Percentiles rank a stretch among this genome's conserved stretches.
Conservation (phyloP, 163 green algal genomes). For the Scenedesmus sp. region DNA sequence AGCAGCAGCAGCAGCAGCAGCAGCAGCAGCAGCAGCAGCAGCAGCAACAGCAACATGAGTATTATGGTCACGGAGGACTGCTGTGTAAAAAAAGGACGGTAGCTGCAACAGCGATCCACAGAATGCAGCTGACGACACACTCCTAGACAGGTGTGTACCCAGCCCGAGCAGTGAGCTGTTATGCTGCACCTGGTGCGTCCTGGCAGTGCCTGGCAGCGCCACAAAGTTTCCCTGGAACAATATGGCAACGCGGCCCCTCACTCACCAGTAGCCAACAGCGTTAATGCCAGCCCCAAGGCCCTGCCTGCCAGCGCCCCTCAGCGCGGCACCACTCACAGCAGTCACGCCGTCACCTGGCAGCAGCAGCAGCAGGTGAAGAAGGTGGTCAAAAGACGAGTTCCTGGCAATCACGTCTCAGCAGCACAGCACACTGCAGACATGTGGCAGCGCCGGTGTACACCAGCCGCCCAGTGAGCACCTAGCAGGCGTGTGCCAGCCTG, state of each 20-base stretch:
- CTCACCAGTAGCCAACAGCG: constrained; percentile 58
- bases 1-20: not conserved
- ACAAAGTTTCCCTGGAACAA: too few relatives aligned
- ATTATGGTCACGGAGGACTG: too few relatives aligned
- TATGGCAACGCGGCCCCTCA: not conserved
- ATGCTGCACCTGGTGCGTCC: too few relatives aligned
- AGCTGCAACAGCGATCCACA: too few relatives aligned
- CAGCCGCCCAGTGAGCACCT: not conserved
- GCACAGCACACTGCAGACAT: not conserved
- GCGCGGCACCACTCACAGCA: constrained; percentile 51
- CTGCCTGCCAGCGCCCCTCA: constrained; percentile 63
- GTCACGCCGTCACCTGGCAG: constrained; percentile 65
- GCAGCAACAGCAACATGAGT: too few relatives aligned
- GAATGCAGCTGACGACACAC: too few relatives aligned
- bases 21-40: not conserved
- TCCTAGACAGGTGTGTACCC: too few relatives aligned
- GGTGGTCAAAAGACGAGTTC: not conserved
- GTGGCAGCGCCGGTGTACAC: not conserved
- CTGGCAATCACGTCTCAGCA: not conserved
- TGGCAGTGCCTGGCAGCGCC: too few relatives aligned
- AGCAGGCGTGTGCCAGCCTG: too few relatives aligned
- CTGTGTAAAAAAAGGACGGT: too few relatives aligned
- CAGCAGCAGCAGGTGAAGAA: not conserved
- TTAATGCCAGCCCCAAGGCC: constrained; percentile 60
- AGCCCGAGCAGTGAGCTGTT: too few relatives aligned